Base-by-base conservation (phyloP, 352 stramenopile species). In the Phytophthora boehmeriae region DNA sequence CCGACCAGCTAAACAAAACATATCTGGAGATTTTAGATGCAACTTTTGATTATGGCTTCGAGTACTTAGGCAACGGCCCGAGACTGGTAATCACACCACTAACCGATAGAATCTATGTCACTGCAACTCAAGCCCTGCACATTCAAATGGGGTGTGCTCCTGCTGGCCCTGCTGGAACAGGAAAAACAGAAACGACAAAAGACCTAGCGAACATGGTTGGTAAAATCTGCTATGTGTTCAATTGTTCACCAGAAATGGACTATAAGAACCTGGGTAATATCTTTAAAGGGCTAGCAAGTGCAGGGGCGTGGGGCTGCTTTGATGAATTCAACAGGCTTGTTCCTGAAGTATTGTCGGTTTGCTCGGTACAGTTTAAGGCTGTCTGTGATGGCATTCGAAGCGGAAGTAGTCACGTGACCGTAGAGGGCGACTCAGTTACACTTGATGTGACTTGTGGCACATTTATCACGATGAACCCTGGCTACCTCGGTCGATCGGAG, bases 401-500 rank as follows among this genome's bases (percentile, higher is more conserved):
- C 25, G 86, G 96, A 61, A 78, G 73, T n/a, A 78, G 82, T 34
- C 63, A 76, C 0, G 90, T 98, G 32, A 80, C 90, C 6, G 95
- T 98, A 30, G 93, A 98, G 58, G 94, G 92, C 8, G 90, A 98
- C 66, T 83, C 76, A 20, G 90, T 98, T 14, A 80, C 59, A 19
- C 75, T 98, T 0, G 92, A 98, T 55, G 68, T 86, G 8, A 90
- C 82, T 1, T 98, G 91, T 50, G 96, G 95, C 22, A 97, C 90
- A 10, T 98, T 98, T 59, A 98, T 98, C 65, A 98, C 94, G 11
- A 98, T 98, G 96, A 98, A 98, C 62, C 96, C 96, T 9, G 95
- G 94, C 1, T 98, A 98, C 43, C 60, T 98, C 8, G 95, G 95
- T 0, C 82, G 95, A 11, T 97, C 89, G 2, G 95, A 98, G 72